These are phyloP conservation scores for Puccinia novopanici DNA, from an alignment of 1,284 basidiomycete genomes.

Conservation along the genomic window DNA sequence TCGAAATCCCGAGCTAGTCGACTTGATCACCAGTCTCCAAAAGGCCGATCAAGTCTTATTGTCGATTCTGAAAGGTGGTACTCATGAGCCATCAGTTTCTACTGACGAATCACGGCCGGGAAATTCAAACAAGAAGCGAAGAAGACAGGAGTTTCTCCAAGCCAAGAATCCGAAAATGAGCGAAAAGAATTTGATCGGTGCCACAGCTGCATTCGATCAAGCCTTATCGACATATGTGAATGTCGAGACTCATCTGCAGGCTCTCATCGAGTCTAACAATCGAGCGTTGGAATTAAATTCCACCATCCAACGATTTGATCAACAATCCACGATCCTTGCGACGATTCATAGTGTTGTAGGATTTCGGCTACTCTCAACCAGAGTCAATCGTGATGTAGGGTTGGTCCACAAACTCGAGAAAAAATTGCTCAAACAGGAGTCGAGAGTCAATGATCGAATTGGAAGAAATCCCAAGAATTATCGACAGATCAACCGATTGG, in stretches of 20 bases:
- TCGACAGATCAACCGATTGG: constrained; percentile 12
- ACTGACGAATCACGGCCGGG: background rate
- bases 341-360: constrained; percentile 16
- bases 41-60: constrained; percentile 18
- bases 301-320: constrained; percentile 20
- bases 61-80: background rate
- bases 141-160: constrained; percentile 20
- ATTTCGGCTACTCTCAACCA: constrained; percentile 30
- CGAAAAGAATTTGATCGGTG: background rate
- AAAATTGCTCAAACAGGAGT: background rate
- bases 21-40: constrained; percentile 20
- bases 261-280: constrained; percentile 25
- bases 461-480: constrained; percentile 1
- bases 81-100: background rate
- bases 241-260: constrained; percentile 17
- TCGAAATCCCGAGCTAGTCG: constrained; percentile 26
- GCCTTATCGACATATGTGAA: constrained; percentile 24
- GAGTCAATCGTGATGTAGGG: constrained; percentile 33
- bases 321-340: constrained; percentile 5
- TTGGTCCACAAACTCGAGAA: constrained; percentile 26
- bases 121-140: constrained; percentile 11
- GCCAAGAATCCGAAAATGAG: constrained; percentile 27
- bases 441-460: background rate
- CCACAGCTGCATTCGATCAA: constrained; percentile 6
- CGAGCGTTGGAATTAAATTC: constrained; percentile 26